Percentiles rank a stretch among this genome's conserved stretches.
These are phyloP conservation scores for Amaranthus tricolor DNA, from an alignment of 179 eudicot genomes.

Conservation along the genomic window DNA sequence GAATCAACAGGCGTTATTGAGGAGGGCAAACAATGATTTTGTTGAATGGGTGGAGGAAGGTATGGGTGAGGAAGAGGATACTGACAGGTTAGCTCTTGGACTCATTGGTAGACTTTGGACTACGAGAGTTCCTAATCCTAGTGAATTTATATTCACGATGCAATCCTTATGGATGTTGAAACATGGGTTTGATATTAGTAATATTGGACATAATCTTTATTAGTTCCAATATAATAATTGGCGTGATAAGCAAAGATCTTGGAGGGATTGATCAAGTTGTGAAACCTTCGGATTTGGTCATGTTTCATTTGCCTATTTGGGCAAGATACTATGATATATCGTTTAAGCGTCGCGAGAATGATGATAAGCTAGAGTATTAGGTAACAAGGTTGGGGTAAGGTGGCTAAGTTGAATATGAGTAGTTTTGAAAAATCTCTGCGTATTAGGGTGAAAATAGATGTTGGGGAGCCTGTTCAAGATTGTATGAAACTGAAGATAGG, in stretches of 20 bases:
- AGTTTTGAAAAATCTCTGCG: not conserved
- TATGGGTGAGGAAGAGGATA: too few relatives aligned
- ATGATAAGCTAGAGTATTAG: not conserved
- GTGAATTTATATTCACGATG: too few relatives aligned
- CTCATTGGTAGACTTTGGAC: too few relatives aligned
- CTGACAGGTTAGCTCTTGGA: too few relatives aligned
- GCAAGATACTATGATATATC: not conserved
- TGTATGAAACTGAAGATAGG: not conserved
- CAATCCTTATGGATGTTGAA: too few relatives aligned
- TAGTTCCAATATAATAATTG: too few relatives aligned
- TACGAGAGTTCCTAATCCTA: too few relatives aligned
- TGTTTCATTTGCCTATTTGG: too few relatives aligned
- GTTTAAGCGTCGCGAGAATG: not conserved
- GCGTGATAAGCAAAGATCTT: too few relatives aligned
- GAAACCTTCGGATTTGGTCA: not conserved
- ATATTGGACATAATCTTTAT: not conserved
- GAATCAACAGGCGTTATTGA: too few relatives aligned
- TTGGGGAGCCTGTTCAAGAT: not conserved
- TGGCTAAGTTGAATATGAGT: not conserved
- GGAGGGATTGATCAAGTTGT: not conserved
- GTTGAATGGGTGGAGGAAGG: too few relatives aligned
- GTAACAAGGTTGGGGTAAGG: not conserved
- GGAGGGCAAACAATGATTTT: too few relatives aligned
- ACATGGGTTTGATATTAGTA: not conserved
- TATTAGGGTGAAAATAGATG: not conserved